Evolutionary conservation across 73 alveolate genomes (phyloP).

Genomic region (Paramecium biaurelia): DNA sequence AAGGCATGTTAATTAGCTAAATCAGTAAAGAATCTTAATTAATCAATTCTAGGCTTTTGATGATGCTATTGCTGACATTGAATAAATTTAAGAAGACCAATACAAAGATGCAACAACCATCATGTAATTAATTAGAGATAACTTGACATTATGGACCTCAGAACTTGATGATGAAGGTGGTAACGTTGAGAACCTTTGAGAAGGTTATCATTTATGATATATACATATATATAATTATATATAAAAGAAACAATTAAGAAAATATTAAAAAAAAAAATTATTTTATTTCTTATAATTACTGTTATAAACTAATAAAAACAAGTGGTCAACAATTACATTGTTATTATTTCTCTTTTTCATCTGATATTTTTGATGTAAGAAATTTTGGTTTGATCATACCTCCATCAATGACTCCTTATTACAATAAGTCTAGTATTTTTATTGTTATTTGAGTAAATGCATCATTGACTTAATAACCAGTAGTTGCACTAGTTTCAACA

Average conservation of each 20-base stretch:
- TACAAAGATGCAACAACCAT: constrained; percentile 89
- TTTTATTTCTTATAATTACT: neutral
- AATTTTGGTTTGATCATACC: constrained; percentile 4
- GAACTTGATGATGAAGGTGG: constrained; percentile 74
- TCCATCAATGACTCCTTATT: neutral
- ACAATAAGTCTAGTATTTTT: neutral
- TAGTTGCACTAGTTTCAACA: constrained; percentile 69
- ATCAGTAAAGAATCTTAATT: constrained; percentile 58
- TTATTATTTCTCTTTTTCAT: neutral
- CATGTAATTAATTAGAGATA: constrained; percentile 86
- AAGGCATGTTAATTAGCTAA: constrained; percentile 89
- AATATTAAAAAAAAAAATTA: neutral
- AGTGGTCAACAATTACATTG: neutral
- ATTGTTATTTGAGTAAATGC: neutral
- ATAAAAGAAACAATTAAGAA: neutral
- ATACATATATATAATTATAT: constrained; percentile 50
- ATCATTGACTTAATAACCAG: constrained; percentile 73
- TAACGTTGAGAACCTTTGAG: constrained; percentile 64
- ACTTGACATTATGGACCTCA: constrained; percentile 83
- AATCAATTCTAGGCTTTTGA: constrained; percentile 77
- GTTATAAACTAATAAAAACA: neutral
- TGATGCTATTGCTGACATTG: constrained; percentile 92
- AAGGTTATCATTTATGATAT: constrained; percentile 47
- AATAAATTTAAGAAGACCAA: constrained; percentile 80
- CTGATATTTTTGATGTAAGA: neutral